Base-by-base conservation (phyloP, 1,139 yeast genomes). In the Yamadazyma oceani region DNA sequence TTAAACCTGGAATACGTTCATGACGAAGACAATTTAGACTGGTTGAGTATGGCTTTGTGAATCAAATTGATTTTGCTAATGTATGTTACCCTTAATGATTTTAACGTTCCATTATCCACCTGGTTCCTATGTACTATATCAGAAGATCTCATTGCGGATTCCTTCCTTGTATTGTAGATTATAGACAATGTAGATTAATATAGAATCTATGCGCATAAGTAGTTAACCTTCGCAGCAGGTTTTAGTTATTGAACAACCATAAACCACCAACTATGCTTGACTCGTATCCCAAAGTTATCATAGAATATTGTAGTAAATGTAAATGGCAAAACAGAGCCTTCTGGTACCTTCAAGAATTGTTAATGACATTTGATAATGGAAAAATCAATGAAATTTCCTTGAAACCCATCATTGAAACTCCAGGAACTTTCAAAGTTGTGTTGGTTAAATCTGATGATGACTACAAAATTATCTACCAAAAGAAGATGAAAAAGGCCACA, bases 281-380 rank as follows among this genome's bases (percentile, higher is more conserved):
- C 12, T 27, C 30, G 3, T 27, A 27, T 40, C 70, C 72, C 32
- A 57, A 57, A 41, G 58, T 69, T 7, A 50, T 59, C 4, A 70
- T 71, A 12, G 68, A 63, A 42, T 71, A 62, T 48, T 71, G 77
- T 38, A 60, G 66, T 39, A 61, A 61, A 44, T 71, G 77, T 50
- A 71, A 71, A 47, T 71, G 77, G 77, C 75, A 69, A 37, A 65
- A 68, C 43, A 52, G 77, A 9, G 77, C 75, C 3, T 57, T 69
- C 2, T 71, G 77, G 77, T 71, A 71, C 42, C 41, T 66, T 24
- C 74, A 66, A 42, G 77, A 71, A 44, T 48, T 71, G 1, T 50
- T 71, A 4, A 73, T 68, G 51, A 71, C 77, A 0, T 71, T 71
- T 45, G 65, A 64, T 13, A 14, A 26, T 29, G 66, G 62, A 6